Conservation (phyloP, 176 grass and related monocot species). For the Musa schizocarpa region DNA sequence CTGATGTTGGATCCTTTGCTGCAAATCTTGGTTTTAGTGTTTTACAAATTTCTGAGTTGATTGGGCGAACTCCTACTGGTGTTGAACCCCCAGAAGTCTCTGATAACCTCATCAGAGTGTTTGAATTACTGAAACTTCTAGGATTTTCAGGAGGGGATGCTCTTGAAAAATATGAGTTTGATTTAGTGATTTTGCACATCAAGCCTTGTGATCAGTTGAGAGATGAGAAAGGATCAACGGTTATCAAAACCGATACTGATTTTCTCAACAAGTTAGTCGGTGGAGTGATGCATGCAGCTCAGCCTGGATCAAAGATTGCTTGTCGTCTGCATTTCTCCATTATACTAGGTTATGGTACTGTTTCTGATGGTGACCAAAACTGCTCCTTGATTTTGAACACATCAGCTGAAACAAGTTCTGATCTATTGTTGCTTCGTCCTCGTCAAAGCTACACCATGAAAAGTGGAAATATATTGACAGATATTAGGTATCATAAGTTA, state of each 20-base stretch:
- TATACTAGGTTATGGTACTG: conserved; percentile 62
- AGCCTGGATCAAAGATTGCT: conserved; percentile 36
- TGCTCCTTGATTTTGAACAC: conserved; percentile 28
- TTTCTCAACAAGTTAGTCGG: conserved; percentile 58
- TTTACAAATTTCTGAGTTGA: conserved; percentile 33
- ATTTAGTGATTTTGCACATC: conserved; percentile 70
- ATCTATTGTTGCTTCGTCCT: conserved; percentile 57
- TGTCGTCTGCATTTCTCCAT: conserved; percentile 58
- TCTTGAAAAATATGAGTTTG: conserved; percentile 55
- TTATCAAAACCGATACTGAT: conserved; percentile 42
- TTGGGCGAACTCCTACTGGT: conserved; percentile 1
- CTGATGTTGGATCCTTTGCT: conserved; percentile 36
- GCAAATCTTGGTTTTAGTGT: conserved; percentile 47
- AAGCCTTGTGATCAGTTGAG: conserved; percentile 33
- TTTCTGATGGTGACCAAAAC: conserved; percentile 31
- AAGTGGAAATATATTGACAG: conserved; percentile 49
- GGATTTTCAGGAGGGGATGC: conserved; percentile 47
- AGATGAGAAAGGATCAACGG: conserved; percentile 37
- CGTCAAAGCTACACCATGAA: conserved; percentile 88
- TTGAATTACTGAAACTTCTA: conserved; percentile 32
- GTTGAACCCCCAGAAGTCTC: neutral
- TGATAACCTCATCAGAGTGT: conserved; percentile 28
- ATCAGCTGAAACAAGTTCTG: conserved; percentile 39
- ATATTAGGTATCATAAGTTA: conserved; percentile 50
- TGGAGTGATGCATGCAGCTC: conserved; percentile 41